A percentile compares a stretch with the other conserved stretches of the same genome.
phyloP scores from a whole-genome alignment of 345 rosid species.

The Gynandropsis gynandra region DNA sequence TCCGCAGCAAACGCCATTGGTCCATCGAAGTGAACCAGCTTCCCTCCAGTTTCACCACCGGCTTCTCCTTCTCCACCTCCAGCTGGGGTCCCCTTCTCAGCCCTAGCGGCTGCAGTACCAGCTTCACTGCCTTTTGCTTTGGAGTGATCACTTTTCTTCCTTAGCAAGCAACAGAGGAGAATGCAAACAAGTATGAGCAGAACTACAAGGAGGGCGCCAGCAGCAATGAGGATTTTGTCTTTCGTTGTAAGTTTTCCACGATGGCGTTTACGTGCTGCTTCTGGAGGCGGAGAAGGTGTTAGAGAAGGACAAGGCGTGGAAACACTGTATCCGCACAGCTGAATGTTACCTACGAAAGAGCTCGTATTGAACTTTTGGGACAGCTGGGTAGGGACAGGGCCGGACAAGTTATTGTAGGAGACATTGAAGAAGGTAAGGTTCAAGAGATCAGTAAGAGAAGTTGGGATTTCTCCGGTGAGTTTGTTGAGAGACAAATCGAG shows the following conservation, averaged over 20 bases:
- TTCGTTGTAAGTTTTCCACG: slow-evolving; percentile 46
- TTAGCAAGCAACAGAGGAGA: slow-evolving; percentile 61
- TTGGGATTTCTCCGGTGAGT: too few relatives aligned
- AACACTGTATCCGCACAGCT: slow-evolving; percentile 66
- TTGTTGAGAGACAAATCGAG: too few relatives aligned
- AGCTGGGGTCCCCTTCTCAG: slow-evolving; percentile 41
- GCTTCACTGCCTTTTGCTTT: slow-evolving; percentile 37
- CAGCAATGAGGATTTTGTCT: slow-evolving; percentile 70
- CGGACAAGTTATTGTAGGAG: slow-evolving; percentile 79
- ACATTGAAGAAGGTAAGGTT: slow-evolving; percentile 54
- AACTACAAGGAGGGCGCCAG: slow-evolving; percentile 52
- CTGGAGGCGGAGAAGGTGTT: slow-evolving; percentile 35
- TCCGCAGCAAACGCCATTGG: slow-evolving; percentile 86
- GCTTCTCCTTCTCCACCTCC: slow-evolving; percentile 44
- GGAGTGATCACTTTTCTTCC: slow-evolving; percentile 38
- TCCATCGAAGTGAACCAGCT: slow-evolving; percentile 87
- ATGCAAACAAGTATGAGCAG: slow-evolving; percentile 51
- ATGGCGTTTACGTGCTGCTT: slow-evolving; percentile 21
- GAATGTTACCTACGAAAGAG: slow-evolving; percentile 67
- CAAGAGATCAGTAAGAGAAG: slow-evolving; percentile 30
- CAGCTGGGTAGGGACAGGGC: slow-evolving; percentile 65
- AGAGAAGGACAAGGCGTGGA: slow-evolving; percentile 47
- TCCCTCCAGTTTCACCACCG: slow-evolving; percentile 81
- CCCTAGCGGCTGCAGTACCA: slow-evolving; percentile 24
- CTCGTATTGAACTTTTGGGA: slow-evolving; percentile 63